Evolutionary conservation across 148 eudicot species (phyloP).

Genomic region (Vaccinium myrtillus): DNA sequence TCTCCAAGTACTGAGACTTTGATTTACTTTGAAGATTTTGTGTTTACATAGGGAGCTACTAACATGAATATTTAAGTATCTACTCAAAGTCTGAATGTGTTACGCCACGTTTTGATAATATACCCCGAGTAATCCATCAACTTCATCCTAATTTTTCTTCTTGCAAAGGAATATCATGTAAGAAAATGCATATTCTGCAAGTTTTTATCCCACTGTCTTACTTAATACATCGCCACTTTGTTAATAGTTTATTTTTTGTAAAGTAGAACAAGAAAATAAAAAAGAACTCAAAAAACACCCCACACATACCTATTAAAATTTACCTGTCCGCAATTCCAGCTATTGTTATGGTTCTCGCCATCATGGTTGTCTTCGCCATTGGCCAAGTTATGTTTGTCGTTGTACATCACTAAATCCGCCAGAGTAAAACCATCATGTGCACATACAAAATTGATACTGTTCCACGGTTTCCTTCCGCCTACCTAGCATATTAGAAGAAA

Average conservation of each 20-base stretch:
- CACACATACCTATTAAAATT: not conserved
- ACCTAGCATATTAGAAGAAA: slow-evolving; percentile 37
- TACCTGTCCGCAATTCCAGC: slow-evolving; percentile 99
- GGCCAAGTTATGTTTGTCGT: slow-evolving; percentile 82
- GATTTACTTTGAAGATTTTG: not conserved
- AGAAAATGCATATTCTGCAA: not conserved
- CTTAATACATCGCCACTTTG: not conserved
- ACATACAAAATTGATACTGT: slow-evolving; percentile 86
- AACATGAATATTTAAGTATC: not conserved
- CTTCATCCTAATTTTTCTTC: not conserved
- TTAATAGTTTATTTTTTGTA: not conserved
- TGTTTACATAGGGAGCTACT: not conserved
- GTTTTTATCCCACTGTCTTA: not conserved
- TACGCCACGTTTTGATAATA: not conserved
- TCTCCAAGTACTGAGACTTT: not conserved
- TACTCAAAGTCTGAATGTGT: not conserved
- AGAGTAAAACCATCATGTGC: slow-evolving; percentile 98
- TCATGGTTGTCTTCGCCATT: slow-evolving; percentile 97
- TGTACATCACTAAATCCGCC: slow-evolving; percentile 89
- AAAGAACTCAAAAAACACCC: not conserved
- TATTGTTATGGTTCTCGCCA: slow-evolving; percentile 95
- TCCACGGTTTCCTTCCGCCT: slow-evolving; percentile 99
- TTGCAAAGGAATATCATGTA: not conserved
- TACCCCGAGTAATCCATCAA: not conserved
- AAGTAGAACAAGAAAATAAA: not conserved